Percentiles rank a stretch among this genome's conserved stretches.
Evolutionary conservation across 2,329 filamentous ascomycete genomes (phyloP).

Genomic region (Seiridium unicorne): DNA sequence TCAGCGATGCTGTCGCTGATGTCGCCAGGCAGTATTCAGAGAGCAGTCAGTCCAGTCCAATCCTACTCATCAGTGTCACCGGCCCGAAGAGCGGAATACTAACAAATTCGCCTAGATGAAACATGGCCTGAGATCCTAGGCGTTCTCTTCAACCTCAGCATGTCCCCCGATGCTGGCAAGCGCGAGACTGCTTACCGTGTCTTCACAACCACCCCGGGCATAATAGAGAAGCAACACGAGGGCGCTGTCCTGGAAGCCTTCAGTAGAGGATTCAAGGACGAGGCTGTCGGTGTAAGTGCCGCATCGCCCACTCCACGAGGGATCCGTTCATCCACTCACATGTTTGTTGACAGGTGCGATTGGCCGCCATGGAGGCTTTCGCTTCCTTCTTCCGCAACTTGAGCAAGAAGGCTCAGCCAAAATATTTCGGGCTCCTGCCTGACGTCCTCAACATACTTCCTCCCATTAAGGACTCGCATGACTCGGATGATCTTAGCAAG

Average conservation of each 20-base stretch:
- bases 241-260: slow-evolving; percentile 87
- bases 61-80: neutral
- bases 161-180: slow-evolving; percentile 77
- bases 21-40: slow-evolving; percentile 93
- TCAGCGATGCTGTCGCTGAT: slow-evolving; percentile 96
- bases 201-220: slow-evolving; percentile 89
- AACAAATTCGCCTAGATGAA: slow-evolving; percentile 55
- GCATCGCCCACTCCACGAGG: too few relatives aligned
- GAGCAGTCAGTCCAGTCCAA: slow-evolving; percentile 60
- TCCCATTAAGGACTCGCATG: slow-evolving; percentile 85
- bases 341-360: slow-evolving; percentile 63
- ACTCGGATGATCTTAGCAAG: slow-evolving; percentile 88
- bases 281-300: slow-evolving; percentile 67
- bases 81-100: neutral
- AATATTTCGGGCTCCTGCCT: slow-evolving; percentile 83
- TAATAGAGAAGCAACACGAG: slow-evolving; percentile 95
- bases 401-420: slow-evolving; percentile 80
- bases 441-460: slow-evolving; percentile 93
- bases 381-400: slow-evolving; percentile 93
- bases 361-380: slow-evolving; percentile 95
- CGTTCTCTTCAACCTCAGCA: slow-evolving; percentile 85
- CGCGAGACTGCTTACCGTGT: slow-evolving; percentile 93
- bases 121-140: slow-evolving; percentile 87
- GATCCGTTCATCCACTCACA: neutral
- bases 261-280: slow-evolving; percentile 87